phyloP scores from a whole-genome alignment of 495 filamentous ascomycete species.

The Aspergillus asperescens region DNA sequence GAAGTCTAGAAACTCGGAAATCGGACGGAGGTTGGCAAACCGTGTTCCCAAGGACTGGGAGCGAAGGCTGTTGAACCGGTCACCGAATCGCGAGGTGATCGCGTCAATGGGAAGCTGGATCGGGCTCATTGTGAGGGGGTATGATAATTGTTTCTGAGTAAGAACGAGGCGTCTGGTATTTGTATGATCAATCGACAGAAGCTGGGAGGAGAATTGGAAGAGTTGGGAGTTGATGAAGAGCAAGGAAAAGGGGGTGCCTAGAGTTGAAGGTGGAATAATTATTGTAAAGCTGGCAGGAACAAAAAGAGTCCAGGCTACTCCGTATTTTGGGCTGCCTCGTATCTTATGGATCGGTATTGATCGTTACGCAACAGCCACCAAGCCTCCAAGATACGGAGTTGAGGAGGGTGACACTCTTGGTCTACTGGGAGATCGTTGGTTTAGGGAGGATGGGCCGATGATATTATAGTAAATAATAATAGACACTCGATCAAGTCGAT shows the following conservation, averaged over 20 bases:
- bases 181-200: neutral
- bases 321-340: slow-evolving; percentile 6
- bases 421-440: neutral
- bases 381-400: slow-evolving; percentile 1
- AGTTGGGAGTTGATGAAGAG: neutral
- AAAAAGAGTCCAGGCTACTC: slow-evolving; percentile 11
- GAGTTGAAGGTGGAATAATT: slow-evolving; percentile 2
- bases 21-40: slow-evolving; percentile 86
- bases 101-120: slow-evolving; percentile 88
- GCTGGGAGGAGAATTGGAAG: neutral
- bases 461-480: too few species aligned
- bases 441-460: neutral
- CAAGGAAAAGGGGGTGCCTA: slow-evolving; percentile 11
- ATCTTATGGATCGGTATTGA: slow-evolving; percentile 6
- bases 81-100: slow-evolving; percentile 79
- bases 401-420: neutral
- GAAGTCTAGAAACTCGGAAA: slow-evolving; percentile 91
- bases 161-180: slow-evolving; percentile 1
- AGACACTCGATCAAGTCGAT: too few species aligned
- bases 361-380: neutral
- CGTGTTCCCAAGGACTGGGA: slow-evolving; percentile 69
- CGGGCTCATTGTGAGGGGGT: slow-evolving; percentile 60
- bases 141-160: neutral
- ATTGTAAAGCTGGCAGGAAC: slow-evolving; percentile 12
- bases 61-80: slow-evolving; percentile 72